These are phyloP conservation scores for Chamaenerion angustifolium DNA, from an alignment of 345 rosid species.

Conservation along the genomic window DNA sequence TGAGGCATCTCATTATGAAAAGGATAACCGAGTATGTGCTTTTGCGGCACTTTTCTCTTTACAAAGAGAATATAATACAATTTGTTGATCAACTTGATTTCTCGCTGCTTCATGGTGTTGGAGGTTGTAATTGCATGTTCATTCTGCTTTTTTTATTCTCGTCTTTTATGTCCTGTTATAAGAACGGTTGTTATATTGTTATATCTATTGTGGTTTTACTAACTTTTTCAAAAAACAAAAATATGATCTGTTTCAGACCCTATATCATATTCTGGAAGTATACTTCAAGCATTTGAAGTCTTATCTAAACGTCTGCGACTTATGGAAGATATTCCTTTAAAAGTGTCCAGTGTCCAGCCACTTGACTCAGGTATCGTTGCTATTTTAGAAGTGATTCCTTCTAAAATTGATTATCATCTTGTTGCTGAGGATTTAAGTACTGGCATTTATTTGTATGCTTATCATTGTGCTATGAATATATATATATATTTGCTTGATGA, in stretches of 20 bases:
- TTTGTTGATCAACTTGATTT: slow-evolving; percentile 90
- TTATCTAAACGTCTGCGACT: slow-evolving; percentile 57
- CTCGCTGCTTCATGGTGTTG: slow-evolving; percentile 44
- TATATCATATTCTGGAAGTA: slow-evolving; percentile 38
- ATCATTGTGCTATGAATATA: no score
- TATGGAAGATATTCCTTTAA: slow-evolving; percentile 70
- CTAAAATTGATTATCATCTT: no score
- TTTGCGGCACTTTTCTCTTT: slow-evolving; percentile 50
- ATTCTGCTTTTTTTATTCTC: not conserved
- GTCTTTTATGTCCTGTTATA: not conserved
- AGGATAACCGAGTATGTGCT: slow-evolving; percentile 53
- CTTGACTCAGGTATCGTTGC: slow-evolving; percentile 59
- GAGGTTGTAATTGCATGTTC: slow-evolving; percentile 32
- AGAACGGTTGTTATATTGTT: not conserved
- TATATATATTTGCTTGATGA: no score
- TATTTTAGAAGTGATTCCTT: not conserved
- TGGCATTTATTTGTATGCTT: no score
- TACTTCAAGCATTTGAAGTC: slow-evolving; percentile 56
- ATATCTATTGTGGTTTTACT: not conserved
- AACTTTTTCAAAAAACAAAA: not conserved
- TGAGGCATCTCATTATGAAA: slow-evolving; percentile 64
- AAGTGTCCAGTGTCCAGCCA: slow-evolving; percentile 70
- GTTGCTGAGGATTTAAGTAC: no score
- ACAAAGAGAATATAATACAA: slow-evolving; percentile 36
- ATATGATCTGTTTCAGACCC: slow-evolving; percentile 39